A percentile compares a stretch with the other conserved stretches of the same genome.
These are phyloP conservation scores for Moringa oleifera DNA, from an alignment of 345 rosid species.

Conservation along the genomic window DNA sequence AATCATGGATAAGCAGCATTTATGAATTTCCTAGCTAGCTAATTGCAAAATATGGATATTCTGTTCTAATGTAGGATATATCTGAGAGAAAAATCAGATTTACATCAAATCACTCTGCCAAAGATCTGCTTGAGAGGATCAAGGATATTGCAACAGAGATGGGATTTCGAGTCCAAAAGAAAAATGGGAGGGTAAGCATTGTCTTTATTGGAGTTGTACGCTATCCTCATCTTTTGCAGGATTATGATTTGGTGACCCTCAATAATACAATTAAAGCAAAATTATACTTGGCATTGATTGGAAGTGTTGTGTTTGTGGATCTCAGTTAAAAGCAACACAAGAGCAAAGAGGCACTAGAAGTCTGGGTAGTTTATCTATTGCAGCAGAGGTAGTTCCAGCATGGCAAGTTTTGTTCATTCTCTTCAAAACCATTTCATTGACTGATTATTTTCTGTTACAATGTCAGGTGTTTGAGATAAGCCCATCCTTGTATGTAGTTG, in stretches of 20 bases:
- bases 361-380: constrained; percentile 57
- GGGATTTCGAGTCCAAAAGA: constrained; percentile 86
- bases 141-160: constrained; percentile 59
- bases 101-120: constrained; percentile 68
- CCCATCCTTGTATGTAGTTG: constrained; percentile 73
- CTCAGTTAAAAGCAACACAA: constrained; percentile 67
- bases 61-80: constrained; percentile 39
- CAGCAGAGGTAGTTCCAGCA: constrained; percentile 58
- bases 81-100: constrained; percentile 93
- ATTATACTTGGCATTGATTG: not conserved
- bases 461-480: constrained; percentile 80
- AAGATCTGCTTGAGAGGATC: constrained; percentile 71
- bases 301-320: not conserved
- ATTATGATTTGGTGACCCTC: too few relatives aligned
- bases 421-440: not conserved
- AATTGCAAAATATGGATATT: not conserved
- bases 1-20: not conserved
- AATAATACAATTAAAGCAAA: too few relatives aligned
- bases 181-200: constrained; percentile 61
- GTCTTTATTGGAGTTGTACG: too few relatives aligned
- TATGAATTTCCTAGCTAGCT: not conserved
- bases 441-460: constrained; percentile 4
- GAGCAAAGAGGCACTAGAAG: constrained; percentile 46
- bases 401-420: not conserved
- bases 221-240: too few relatives aligned